These are phyloP conservation scores for Henningerozyma blattae DNA, from an alignment of 805 yeast species.

Conservation along the genomic window DNA sequence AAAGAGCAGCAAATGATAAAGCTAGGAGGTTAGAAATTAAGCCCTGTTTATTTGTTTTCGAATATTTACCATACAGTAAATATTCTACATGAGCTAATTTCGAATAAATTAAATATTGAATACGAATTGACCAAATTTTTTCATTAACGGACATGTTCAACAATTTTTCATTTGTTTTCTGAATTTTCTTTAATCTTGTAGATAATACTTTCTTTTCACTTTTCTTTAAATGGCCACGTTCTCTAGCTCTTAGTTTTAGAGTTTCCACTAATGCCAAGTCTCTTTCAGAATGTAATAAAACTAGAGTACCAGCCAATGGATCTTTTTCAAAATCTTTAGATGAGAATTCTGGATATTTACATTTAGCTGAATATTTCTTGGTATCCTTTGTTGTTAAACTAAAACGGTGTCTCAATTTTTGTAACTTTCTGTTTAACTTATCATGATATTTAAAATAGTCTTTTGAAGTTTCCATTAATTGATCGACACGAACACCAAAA, in stretches of 20 bases:
- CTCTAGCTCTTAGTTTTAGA: slow-evolving; percentile 19
- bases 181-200: slow-evolving; percentile 59
- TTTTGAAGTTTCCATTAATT: slow-evolving; percentile 50
- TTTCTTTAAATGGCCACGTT: slow-evolving; percentile 21
- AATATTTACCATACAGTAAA: slow-evolving; percentile 15
- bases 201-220: slow-evolving; percentile 35
- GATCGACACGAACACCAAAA: slow-evolving; percentile 43
- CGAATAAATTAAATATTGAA: slow-evolving; percentile 30
- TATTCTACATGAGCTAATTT: slow-evolving; percentile 41
- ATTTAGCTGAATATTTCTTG: slow-evolving; percentile 41
- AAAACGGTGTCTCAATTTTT: slow-evolving; percentile 52
- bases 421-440: slow-evolving; percentile 45
- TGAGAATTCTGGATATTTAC: slow-evolving; percentile 34
- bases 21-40: slow-evolving; percentile 15
- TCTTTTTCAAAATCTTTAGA: slow-evolving; percentile 41
- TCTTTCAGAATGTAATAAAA: slow-evolving; percentile 66
- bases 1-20: slow-evolving; percentile 16
- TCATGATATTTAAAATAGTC: slow-evolving; percentile 64
- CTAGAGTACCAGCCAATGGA: slow-evolving; percentile 40
- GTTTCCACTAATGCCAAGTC: slow-evolving; percentile 30
- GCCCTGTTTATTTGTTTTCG: slow-evolving; percentile 12
- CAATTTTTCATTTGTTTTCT: slow-evolving; percentile 32
- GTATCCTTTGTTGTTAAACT: slow-evolving; percentile 56
- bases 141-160: slow-evolving; percentile 31
- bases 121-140: slow-evolving; percentile 21